Conservation (phyloP, 2,329 filamentous ascomycete genomes). For the Penicillium crustosum region DNA sequence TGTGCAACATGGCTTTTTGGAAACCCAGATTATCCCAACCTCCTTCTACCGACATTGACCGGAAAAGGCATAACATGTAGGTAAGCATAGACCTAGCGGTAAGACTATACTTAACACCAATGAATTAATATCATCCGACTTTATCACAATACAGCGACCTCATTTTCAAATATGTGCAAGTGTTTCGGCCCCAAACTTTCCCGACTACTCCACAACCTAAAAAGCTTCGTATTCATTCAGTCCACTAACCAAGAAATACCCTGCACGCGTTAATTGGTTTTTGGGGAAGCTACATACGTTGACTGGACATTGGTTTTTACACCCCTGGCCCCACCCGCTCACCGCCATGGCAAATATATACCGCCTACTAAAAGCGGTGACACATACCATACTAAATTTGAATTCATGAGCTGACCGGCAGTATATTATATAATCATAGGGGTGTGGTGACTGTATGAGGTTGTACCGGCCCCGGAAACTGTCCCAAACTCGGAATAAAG, state of each 20-base stretch:
- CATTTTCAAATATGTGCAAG: background rate
- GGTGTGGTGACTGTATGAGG: too few species aligned
- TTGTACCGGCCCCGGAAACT: too few species aligned
- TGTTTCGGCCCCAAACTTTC: background rate
- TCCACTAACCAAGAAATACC: background rate
- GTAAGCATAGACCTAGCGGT: background rate
- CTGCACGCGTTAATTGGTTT: background rate
- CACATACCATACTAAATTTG: too few species aligned
- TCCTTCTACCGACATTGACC: too few species aligned
- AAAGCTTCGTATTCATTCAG: background rate
- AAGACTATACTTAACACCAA: background rate
- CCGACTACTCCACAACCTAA: background rate
- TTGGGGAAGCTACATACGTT: too few species aligned
- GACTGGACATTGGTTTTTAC: too few species aligned
- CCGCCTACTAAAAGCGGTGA: too few species aligned
- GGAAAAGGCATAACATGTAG: background rate
- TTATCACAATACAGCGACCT: background rate
- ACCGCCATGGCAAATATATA: too few species aligned
- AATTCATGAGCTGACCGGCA: too few species aligned
- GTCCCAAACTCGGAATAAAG: too few species aligned
- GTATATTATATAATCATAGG: too few species aligned
- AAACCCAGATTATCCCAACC: background rate
- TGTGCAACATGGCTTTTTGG: background rate
- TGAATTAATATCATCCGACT: background rate
- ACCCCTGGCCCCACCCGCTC: too few species aligned